A percentile compares a stretch with the other conserved stretches of the same genome.
Conservation (phyloP, 192 early-diverging fungal genomes). For the Podila verticillata region DNA sequence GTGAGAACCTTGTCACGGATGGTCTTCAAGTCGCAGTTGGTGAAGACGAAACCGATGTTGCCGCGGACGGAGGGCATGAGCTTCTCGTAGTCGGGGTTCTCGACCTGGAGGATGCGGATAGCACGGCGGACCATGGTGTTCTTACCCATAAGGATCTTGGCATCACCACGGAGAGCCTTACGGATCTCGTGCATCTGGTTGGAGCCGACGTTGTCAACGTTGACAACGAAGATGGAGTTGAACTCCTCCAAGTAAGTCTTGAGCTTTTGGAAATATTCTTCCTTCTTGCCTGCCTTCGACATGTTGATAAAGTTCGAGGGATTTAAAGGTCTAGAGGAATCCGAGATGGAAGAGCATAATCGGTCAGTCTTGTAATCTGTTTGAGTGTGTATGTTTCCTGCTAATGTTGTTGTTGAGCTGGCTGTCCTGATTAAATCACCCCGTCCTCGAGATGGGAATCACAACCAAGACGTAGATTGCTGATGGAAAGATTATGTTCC, state of each 20-base stretch:
- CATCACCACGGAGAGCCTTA: constrained; percentile 88
- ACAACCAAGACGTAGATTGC: too few species aligned
- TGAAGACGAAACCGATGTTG: constrained; percentile 99
- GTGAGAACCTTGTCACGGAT: constrained; percentile 89
- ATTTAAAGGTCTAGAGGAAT: constrained; percentile 57
- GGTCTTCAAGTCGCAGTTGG: constrained; percentile 95
- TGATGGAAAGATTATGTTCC: too few species aligned
- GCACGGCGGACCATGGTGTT: constrained; percentile 99
- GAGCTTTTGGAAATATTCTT: constrained; percentile 95
- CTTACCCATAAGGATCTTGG: constrained; percentile 99
- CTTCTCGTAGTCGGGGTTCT: constrained; percentile 88
- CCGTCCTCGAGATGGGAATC: too few species aligned
- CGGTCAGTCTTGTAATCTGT: neutral
- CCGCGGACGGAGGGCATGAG: constrained; percentile 88
- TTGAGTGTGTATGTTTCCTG: neutral
- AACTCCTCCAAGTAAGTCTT: constrained; percentile 87
- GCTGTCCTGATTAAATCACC: neutral
- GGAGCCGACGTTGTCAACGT: constrained; percentile 99
- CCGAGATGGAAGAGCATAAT: neutral
- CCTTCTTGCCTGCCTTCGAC: constrained; percentile 99
- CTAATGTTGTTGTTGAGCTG: neutral
- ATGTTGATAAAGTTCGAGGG: constrained; percentile 83
- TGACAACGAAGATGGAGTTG: constrained; percentile 99
- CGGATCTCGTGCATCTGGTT: constrained; percentile 99
- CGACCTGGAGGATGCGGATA: constrained; percentile 66